phyloP scores from a whole-genome alignment of 768 basidiomycete genomes.

The Ephemerocybe angulata region DNA sequence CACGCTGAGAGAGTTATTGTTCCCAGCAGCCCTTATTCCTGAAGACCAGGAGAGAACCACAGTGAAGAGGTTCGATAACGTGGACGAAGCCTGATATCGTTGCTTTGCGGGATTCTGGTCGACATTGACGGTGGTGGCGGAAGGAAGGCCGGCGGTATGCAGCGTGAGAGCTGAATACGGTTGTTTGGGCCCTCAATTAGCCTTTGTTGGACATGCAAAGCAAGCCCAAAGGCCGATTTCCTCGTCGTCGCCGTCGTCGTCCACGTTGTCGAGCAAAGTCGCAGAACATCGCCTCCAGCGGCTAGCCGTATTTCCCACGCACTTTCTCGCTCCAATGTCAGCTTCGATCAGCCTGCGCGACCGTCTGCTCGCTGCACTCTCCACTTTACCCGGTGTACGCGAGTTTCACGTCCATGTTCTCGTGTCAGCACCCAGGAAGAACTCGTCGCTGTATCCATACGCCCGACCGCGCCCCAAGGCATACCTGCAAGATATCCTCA shows the following conservation, averaged over 20 bases:
- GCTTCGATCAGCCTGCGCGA: conserved; percentile 50
- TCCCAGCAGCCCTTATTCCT: too few relatives aligned
- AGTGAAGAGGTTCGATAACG: too few relatives aligned
- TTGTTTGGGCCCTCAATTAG: background rate
- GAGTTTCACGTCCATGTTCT: conserved; percentile 76
- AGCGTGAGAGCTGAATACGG: conserved; percentile 5
- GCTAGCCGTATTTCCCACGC: conserved; percentile 2
- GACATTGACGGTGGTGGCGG: background rate
- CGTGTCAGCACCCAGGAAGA: conserved; percentile 62
- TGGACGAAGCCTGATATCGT: too few relatives aligned
- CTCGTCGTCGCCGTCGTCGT: conserved; percentile 1
- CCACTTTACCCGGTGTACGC: conserved; percentile 59
- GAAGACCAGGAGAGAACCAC: too few relatives aligned
- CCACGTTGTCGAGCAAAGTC: background rate
- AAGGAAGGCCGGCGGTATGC: background rate
- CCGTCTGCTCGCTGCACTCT: conserved; percentile 54
- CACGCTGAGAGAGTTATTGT: too few relatives aligned
- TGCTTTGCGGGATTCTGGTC: background rate
- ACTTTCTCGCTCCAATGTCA: conserved; percentile 2
- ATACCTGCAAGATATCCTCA: conserved; percentile 71
- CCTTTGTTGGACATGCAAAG: background rate
- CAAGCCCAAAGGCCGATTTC: background rate
- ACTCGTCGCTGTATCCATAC: conserved; percentile 70
- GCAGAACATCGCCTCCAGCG: conserved; percentile 2
- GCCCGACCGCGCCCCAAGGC: conserved; percentile 61